Base-by-base conservation (phyloP, 164 flowering plant species). In the Santalum album region DNA sequence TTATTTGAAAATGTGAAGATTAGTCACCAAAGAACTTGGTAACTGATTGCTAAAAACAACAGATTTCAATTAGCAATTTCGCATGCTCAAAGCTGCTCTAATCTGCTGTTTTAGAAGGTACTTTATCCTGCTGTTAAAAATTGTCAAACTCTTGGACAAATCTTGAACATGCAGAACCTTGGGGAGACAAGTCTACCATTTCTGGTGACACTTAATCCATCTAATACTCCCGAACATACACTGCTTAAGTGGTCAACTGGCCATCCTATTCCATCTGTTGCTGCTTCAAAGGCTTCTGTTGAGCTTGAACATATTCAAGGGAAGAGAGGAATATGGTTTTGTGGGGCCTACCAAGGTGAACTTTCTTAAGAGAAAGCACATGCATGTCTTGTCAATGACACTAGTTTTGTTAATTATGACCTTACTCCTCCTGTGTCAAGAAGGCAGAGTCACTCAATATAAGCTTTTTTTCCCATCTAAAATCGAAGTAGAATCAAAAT, bases 271-370 rank as follows among this genome's bases (percentile, higher is more conserved):
- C 98, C 98, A 52, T 84, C 94, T 6, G 89, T 90, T 65, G 89
- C 94, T 56, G 94, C 97, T 40, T 59, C 79, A 27, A 85, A 79
- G 65, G 97, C 96, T 60, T 69, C 82, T n/a, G 70, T 69, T 27
- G 83, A 79, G 75, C 79, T 90, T 48, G 55, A 63, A 56, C 49
- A 29, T 32, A 85, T 90, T 58, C 97, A 90, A 74, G 95, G 98
- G 50, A 86, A 74, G 67, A 80, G 96, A 63, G 75, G 88, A 69
- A 66, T 90, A 53, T 90, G 98, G 96, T 90, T 79, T 65, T 90
- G 91, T 70, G 98, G 98, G 53, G 96, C 98, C 52, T 90, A 88
- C 69, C 96, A 88, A 57, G 98, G 98, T 88, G 38, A 69, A 69
- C 1, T 17, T 25, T 58, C 29, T 29, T 16, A 20, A 1, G 20